Base-by-base conservation (phyloP, 2,329 filamentous ascomycete genomes). In the Sphaerulina musiva region DNA sequence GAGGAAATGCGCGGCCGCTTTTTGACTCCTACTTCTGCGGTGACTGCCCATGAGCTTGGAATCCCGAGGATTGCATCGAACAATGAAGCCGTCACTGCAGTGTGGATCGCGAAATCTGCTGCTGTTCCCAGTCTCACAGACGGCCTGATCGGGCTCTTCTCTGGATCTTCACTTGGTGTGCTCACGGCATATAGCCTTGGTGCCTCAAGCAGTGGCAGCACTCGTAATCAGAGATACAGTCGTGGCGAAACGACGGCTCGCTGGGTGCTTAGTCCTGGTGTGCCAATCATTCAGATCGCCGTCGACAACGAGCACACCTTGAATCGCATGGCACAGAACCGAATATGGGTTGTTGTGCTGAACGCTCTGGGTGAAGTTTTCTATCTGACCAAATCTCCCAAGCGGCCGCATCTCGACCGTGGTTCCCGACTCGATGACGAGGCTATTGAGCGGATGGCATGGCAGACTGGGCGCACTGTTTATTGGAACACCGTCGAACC, bases 291-390 rank as follows among this genome's bases (percentile, higher is more conserved):
- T 51, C 81, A 83, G 1, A 82, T 98, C 56, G 82, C 82, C 43
- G 81, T 95, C 6, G 93, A 98, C 64, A 90, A 95, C 29, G 82
- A 82, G 49, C 93, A 90, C 70, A 91, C 80, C 46, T 70, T 78
- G 26, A 85, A 83, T 62, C 84, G 91, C 31, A 84, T 85, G 66
- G 74, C 80, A 3, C 76, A 84, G 47, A 80, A 82, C 10, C 84
- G 91, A 29, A 80, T 93, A 10, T 97, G 90, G 89, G 89, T 88
- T n/a, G 85, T 92, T 41, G 88, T 83, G n/a, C 73, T 98, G 49
- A 98, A 98, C 68, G 92, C 93, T 0, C 76, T 98, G 7, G 93
- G 93, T 1, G 93, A 98, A 69, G 76, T 95, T 0, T 97, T 86
- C 69, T 95, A 92, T 62, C 76, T 97, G 1, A 86, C 81, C 1